Base-by-base conservation (phyloP, 2,329 filamentous ascomycete genomes). In the Aspergillus tubingensis region DNA sequence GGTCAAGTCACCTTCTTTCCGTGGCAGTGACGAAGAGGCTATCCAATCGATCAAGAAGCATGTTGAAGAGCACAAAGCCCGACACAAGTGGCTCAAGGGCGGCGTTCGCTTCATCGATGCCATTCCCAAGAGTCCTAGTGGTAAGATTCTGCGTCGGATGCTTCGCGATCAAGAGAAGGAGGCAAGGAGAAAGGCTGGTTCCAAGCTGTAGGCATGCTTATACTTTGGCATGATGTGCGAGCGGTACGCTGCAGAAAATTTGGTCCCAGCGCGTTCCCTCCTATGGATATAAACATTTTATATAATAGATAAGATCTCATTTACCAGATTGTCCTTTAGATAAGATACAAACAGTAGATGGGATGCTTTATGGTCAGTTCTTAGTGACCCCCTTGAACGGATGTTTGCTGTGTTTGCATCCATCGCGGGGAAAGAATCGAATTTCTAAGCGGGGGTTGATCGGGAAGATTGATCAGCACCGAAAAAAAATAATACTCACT, bases 111-210 rank as follows among this genome's bases (percentile, higher is more conserved):
- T 85, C 64, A 76, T 85, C 38, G 82, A 85, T 59, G 77, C 72
- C 0, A 82, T 88, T 63, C 86, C 86, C 0, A 88, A 88, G 76
- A 85, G 81, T 48, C 83, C 85, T 0, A 86, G 83, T 61, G 86
- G 86, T 1, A 88, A 88, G 81, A 88, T 88, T 62, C 69, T 88
- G 64, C 74, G 86, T 53, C 82, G 86, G 56, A 74, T 90, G 50
- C 76, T 96, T 67, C 82, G 90, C 44, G 91, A 96, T 70, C 84
- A 85, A 70, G 91, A 95, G 77, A 90, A 82, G 79, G 87, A 88
- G 72, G 81, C 81, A 61, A 84, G 88, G 72, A 85, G 86, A 72
- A 82, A 83, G 67, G 79, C 83, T 62, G 88, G 88, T 0, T 80
- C 87, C 10, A 93, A 87, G 80, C 71, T 94, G 68, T 93, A 76